Evolutionary conservation across 805 yeast species (phyloP).

Genomic region (Candida montana): DNA sequence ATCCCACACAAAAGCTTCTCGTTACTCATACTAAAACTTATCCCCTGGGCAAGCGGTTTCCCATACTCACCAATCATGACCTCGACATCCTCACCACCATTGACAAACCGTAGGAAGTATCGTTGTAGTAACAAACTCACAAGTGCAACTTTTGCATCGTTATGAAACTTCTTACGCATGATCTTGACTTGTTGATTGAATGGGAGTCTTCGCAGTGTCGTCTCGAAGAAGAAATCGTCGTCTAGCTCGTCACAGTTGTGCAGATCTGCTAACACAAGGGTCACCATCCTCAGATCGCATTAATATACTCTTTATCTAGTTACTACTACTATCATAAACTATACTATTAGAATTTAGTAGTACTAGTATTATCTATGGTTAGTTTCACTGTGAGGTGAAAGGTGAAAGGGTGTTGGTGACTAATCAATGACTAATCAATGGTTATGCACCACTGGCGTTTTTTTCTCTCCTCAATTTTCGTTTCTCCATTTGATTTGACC

Average conservation of each 20-base stretch:
- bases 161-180: constrained; percentile 31
- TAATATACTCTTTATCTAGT: too few relatives aligned
- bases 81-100: constrained; percentile 18
- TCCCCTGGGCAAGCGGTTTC: constrained; percentile 43
- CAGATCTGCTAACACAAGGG: background rate
- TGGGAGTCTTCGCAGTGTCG: constrained; percentile 40
- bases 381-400: too few relatives aligned
- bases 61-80: constrained; percentile 41
- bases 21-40: constrained; percentile 55
- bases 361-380: too few relatives aligned
- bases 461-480: too few relatives aligned
- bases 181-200: constrained; percentile 38
- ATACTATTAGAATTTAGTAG: too few relatives aligned
- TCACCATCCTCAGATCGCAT: constrained; percentile 11
- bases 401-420: too few relatives aligned
- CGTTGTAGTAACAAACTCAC: constrained; percentile 42
- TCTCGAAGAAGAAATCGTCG: constrained; percentile 37
- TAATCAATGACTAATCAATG: too few relatives aligned
- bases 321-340: constrained; percentile 13
- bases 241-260: background rate
- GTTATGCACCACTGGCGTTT: too few relatives aligned
- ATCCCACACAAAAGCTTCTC: constrained; percentile 48
- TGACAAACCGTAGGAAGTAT: constrained; percentile 33
- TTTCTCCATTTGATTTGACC: too few relatives aligned
- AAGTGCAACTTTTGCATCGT: constrained; percentile 35